Evolutionary conservation across 1,284 basidiomycete genomes (phyloP).

Genomic region (Pterula multifida): DNA sequence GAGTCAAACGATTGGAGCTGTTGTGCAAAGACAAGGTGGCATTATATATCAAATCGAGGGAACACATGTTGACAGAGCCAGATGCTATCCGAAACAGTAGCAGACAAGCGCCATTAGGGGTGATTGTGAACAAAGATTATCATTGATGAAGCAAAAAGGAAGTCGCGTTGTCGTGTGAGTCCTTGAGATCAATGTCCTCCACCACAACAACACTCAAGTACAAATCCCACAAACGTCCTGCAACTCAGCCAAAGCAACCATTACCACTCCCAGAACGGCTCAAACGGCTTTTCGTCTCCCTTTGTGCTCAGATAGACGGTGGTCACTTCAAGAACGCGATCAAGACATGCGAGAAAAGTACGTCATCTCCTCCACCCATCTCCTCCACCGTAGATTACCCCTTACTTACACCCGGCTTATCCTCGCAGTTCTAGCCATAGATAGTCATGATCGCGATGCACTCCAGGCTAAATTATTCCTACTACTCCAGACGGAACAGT

Average conservation of each 20-base stretch:
- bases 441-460: slow-evolving; percentile 60
- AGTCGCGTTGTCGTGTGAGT: not conserved
- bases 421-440: slow-evolving; percentile 51
- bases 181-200: not conserved
- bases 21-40: not conserved
- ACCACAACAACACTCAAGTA: not conserved
- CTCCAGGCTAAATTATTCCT: slow-evolving; percentile 74
- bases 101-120: no score
- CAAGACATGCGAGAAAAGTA: slow-evolving; percentile 84
- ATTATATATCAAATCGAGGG: no score
- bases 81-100: no score
- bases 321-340: slow-evolving; percentile 71
- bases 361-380: slow-evolving; percentile 19
- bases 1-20: not conserved
- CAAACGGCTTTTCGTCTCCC: slow-evolving; percentile 62
- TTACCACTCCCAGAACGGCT: slow-evolving; percentile 45
- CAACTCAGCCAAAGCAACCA: slow-evolving; percentile 29
- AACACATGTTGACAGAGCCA: no score
- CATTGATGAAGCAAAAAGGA: no score
- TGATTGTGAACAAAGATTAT: no score
- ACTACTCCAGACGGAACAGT: slow-evolving; percentile 75
- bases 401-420: not conserved
- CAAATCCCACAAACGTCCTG: not conserved
- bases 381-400: slow-evolving; percentile 3
- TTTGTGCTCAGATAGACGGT: slow-evolving; percentile 77